phyloP scores from a whole-genome alignment of 2,329 filamentous ascomycete species.

The Emericellopsis cladophorae region DNA sequence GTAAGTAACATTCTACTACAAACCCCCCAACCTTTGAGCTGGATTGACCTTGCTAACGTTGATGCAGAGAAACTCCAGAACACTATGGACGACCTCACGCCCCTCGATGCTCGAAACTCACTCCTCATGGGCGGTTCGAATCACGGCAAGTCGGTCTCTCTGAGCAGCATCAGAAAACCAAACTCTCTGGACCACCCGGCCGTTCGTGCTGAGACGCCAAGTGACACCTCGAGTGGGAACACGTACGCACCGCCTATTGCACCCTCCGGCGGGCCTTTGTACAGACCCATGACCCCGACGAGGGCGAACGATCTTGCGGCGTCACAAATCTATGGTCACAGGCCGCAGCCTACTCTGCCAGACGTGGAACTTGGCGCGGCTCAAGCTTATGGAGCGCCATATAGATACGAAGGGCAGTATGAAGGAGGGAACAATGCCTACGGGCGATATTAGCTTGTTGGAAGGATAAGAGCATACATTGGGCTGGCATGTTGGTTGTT shows the following conservation, averaged over 20 bases:
- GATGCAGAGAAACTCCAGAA: constrained; percentile 58
- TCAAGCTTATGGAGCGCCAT: no score
- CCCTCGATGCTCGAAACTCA: constrained; percentile 76
- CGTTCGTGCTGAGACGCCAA: constrained; percentile 16
- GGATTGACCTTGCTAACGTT: constrained; percentile 11
- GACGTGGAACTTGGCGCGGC: constrained; percentile 6
- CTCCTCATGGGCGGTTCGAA: constrained; percentile 54
- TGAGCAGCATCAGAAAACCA: constrained; percentile 23
- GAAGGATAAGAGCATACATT: no score
- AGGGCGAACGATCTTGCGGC: constrained; percentile 9
- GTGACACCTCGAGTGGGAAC: constrained; percentile 15
- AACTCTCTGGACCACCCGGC: constrained; percentile 19
- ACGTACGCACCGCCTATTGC: constrained; percentile 7
- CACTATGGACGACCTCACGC: constrained; percentile 72
- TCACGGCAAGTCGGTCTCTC: constrained; percentile 26
- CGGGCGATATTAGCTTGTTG: no score
- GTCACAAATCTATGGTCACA: background rate
- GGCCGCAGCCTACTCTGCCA: constrained; percentile 5
- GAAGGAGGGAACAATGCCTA: no score
- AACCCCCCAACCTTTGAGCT: background rate
- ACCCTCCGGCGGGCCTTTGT: constrained; percentile 13
- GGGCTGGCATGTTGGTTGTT: no score
- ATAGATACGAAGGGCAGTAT: no score
- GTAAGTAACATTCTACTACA: constrained; percentile 38
- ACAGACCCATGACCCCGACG: constrained; percentile 24